A percentile compares a stretch with the other conserved stretches of the same genome.
phyloP scores from a whole-genome alignment of 2,329 filamentous ascomycete genomes.

The Dactylellina cionopaga region DNA sequence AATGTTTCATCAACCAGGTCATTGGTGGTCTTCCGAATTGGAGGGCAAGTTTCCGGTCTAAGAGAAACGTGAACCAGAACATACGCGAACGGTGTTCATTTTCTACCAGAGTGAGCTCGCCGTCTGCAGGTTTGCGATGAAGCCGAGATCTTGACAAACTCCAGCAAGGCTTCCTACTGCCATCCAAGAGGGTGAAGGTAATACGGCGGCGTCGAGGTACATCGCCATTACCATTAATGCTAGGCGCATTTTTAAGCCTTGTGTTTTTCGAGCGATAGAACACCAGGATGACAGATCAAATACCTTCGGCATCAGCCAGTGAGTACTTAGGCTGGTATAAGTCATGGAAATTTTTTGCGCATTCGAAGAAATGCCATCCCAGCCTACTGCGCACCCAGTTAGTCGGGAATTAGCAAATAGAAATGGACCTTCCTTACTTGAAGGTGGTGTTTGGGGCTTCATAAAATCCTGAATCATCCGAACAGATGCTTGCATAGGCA shows the following conservation, averaged over 20 bases:
- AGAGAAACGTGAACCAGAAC: conserved; percentile 55
- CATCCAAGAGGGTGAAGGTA: conserved; percentile 56
- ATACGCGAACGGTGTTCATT: conserved; percentile 53
- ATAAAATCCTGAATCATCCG: conserved; percentile 8
- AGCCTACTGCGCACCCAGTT: conserved; percentile 25
- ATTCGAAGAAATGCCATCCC: conserved; percentile 56
- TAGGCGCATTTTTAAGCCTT: conserved; percentile 11
- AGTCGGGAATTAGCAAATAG: background rate
- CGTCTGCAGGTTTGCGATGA: conserved; percentile 47
- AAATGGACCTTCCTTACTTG: background rate
- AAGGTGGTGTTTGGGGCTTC: conserved; percentile 7
- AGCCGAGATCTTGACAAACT: conserved; percentile 55
- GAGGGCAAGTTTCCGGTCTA: conserved; percentile 54
- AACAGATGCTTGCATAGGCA: conserved; percentile 13
- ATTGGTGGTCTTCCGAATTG: conserved; percentile 51
- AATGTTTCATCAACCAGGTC: background rate
- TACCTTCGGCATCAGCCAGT: conserved; percentile 55
- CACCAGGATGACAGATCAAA: background rate
- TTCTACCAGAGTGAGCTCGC: conserved; percentile 39
- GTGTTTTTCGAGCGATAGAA: background rate
- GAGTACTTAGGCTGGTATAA: conserved; percentile 53
- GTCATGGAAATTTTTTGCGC: conserved; percentile 55
- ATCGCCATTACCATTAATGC: conserved; percentile 54
- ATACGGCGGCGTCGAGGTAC: conserved; percentile 54
- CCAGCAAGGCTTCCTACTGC: conserved; percentile 53